Evolutionary conservation across 2,329 filamentous ascomycete species (phyloP).

Genomic region (Colletotrichum cordylinicola): DNA sequence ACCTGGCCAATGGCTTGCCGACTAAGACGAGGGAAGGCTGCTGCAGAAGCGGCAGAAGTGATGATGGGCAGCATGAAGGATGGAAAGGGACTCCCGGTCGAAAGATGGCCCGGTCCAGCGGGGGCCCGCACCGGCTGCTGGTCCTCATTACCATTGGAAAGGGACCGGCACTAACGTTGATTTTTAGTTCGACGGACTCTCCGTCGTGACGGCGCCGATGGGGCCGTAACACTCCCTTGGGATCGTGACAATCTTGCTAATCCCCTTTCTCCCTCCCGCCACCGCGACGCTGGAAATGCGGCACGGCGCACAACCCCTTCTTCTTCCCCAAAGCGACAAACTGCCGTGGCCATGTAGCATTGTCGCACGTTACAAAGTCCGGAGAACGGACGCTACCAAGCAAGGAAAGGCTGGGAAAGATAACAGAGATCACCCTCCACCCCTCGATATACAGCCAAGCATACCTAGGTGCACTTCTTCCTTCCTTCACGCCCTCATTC

Average conservation of each 20-base stretch:
- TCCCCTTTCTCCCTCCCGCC: neutral
- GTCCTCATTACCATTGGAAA: constrained; percentile 1
- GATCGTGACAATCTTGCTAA: neutral
- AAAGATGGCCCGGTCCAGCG: neutral
- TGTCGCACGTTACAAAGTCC: neutral
- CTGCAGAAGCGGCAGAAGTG: constrained; percentile 1
- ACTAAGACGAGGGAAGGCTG: neutral
- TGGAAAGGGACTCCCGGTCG: neutral
- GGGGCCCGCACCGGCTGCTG: neutral
- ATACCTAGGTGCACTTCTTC: neutral
- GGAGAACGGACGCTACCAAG: neutral
- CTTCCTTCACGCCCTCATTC: neutral
- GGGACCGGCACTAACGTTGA: neutral
- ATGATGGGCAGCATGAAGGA: neutral
- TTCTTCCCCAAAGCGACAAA: neutral
- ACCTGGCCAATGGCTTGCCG: neutral
- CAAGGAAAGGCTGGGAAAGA: neutral
- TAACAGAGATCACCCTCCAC: neutral
- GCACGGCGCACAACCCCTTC: neutral
- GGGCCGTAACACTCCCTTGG: neutral
- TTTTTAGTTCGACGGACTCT: constrained; percentile 2
- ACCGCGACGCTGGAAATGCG: neutral
- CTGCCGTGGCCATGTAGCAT: neutral
- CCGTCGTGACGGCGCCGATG: neutral
- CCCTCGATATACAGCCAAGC: neutral